Conservation (phyloP, 2,329 filamentous ascomycete genomes). For the Claviceps humidiphila region DNA sequence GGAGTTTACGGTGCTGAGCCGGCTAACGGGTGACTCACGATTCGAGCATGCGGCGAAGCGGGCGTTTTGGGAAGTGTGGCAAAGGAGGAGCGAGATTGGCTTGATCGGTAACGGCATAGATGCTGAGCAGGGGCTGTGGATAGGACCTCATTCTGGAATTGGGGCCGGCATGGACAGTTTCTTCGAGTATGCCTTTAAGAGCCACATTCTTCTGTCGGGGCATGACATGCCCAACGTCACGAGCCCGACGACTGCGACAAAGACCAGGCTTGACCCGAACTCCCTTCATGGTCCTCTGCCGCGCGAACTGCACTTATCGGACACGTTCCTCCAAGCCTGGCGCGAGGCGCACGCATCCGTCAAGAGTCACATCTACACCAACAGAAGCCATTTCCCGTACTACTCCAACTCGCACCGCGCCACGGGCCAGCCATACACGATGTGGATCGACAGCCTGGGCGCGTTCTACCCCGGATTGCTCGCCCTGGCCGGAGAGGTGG, state of each 20-base stretch:
- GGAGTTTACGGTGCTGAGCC: constrained; percentile 82
- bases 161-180: constrained; percentile 96
- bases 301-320: constrained; percentile 55
- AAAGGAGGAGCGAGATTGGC: constrained; percentile 68
- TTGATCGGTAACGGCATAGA: constrained; percentile 87
- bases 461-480: constrained; percentile 91
- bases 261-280: constrained; percentile 49
- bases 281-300: constrained; percentile 45
- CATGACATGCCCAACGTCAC: constrained; percentile 42
- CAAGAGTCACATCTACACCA: constrained; percentile 80
- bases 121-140: constrained; percentile 81
- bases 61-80: constrained; percentile 97
- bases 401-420: constrained; percentile 82
- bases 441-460: constrained; percentile 92
- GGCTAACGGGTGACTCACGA: constrained; percentile 71
- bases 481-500: constrained; percentile 72
- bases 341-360: constrained; percentile 75
- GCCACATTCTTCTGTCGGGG: constrained; percentile 78
- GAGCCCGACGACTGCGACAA: constrained; percentile 22
- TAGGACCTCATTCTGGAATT: constrained; percentile 79
- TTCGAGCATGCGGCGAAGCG: constrained; percentile 84
- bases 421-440: constrained; percentile 76
- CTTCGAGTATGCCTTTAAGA: constrained; percentile 95
- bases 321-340: constrained; percentile 73
- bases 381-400: constrained; percentile 66